A percentile compares a stretch with the other conserved stretches of the same genome.
phyloP scores from a whole-genome alignment of 2,329 filamentous ascomycete genomes.

The Trichoderma harzianum region DNA sequence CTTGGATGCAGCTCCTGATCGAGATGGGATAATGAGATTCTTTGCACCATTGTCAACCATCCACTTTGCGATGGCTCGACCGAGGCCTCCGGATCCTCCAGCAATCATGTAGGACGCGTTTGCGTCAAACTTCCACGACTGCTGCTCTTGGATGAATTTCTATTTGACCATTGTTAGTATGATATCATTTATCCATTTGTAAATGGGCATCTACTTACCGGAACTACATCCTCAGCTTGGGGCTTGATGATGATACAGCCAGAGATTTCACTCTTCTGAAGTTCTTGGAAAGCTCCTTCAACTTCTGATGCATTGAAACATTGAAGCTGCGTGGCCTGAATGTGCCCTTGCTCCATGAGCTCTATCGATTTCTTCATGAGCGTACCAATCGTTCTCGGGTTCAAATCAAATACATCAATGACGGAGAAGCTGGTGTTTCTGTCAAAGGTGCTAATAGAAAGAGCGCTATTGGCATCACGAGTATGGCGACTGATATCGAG shows the following conservation, averaged over 20 bases:
- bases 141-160: neutral
- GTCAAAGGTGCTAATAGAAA: constrained; percentile 21
- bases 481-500: constrained; percentile 37
- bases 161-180: too few species aligned
- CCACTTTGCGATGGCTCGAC: constrained; percentile 23
- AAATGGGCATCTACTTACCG: neutral
- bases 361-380: constrained; percentile 17
- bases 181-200: too few species aligned
- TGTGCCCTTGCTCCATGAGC: constrained; percentile 15
- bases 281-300: constrained; percentile 18
- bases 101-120: constrained; percentile 24
- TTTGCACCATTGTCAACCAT: constrained; percentile 22
- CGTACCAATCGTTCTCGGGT: neutral
- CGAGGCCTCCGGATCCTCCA: constrained; percentile 27
- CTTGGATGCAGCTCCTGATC: constrained; percentile 25
- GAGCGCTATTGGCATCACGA: constrained; percentile 19
- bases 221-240: neutral
- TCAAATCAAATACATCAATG: constrained; percentile 21
- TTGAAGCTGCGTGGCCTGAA: constrained; percentile 4
- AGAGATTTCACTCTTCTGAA: constrained; percentile 16
- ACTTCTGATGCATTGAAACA: neutral
- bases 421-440: constrained; percentile 23
- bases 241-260: neutral
- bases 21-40: constrained; percentile 30
- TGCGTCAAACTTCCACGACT: neutral